Base-by-base conservation (phyloP, 2,329 filamentous ascomycete genomes). In the Alternaria sp. region DNA sequence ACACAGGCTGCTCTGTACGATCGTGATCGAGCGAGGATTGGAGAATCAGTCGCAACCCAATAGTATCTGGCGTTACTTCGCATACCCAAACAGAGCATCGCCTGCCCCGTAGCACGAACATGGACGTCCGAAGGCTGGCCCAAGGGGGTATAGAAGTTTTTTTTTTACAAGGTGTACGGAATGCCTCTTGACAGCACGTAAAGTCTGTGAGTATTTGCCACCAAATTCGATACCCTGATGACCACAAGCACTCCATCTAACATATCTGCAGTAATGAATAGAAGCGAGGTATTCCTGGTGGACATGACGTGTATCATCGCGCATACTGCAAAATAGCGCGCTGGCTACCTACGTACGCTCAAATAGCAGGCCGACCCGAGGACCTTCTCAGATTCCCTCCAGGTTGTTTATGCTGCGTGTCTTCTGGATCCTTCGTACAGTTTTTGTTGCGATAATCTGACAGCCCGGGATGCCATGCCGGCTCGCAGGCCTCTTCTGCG, bases 391-490 rank as follows among this genome's bases (percentile, higher is more conserved):
- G 7, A 4, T 7, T 49, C 10, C 5, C 36, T 3, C 20, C 20
- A 50, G 7, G 11, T 10, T 1, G 20, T 4, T 6, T 27, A 34
- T 25, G 27, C 40, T 27, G 6, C 11, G 27, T 16, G 14, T 50
- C 27, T 45, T 44, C 14, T 32, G 20, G 4, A 40, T 32, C 10
- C 20, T 8, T 8, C 34, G 10, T 25, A 20, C 10, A 16, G 34
- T 51, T 25, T 45, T 11, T n/a, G 32, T 25, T 44, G 46, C 25
- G 30, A 22, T 10, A 10, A 32, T 7, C 16, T 45, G 22, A 7
- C 22, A 25, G 57, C 46, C 14, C 18, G 25, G 46, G 46, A 51
- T 44, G 53, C 11, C 38, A 56, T 43, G 53, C 14, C n/a, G 27
- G 7, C 14, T 50, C n/a, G n/a, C 30, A 44, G 30, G 36, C 38